Conservation (phyloP, 495 filamentous ascomycete genomes). For the Trichocladium uniseriatum region DNA sequence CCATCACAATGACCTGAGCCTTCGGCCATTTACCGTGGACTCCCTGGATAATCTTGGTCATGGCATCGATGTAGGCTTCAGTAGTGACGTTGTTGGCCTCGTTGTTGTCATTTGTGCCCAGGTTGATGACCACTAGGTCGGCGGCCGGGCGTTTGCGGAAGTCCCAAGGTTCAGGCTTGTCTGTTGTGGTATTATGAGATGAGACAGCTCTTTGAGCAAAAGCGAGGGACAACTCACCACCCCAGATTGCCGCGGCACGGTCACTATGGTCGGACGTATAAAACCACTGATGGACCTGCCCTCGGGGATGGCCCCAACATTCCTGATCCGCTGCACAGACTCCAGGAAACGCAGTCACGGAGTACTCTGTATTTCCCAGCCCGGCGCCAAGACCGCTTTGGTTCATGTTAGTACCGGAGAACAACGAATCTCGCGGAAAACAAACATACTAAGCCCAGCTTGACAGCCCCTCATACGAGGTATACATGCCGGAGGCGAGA, state of each 20-base stretch:
- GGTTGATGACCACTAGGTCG: conserved; percentile 58
- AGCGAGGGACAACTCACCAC: conserved; percentile 23
- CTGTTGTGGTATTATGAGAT: conserved; percentile 11
- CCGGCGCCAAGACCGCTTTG: conserved; percentile 44
- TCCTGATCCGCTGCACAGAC: conserved; percentile 50
- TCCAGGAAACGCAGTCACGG: conserved; percentile 53
- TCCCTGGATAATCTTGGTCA: conserved; percentile 50
- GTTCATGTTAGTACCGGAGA: not conserved
- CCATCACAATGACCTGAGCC: conserved; percentile 55
- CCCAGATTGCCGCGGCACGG: conserved; percentile 43
- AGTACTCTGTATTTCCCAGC: conserved; percentile 54
- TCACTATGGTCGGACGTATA: conserved; percentile 51
- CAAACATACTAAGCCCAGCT: conserved; percentile 46
- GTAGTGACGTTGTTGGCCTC: conserved; percentile 48
- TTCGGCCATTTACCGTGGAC: conserved; percentile 53
- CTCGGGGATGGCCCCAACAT: conserved; percentile 50
- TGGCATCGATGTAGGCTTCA: conserved; percentile 44
- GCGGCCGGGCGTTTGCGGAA: conserved; percentile 50
- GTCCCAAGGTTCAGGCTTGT: conserved; percentile 50
- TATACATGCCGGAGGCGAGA: conserved; percentile 50
- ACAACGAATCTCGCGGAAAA: conserved; percentile 1
- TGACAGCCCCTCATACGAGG: conserved; percentile 54
- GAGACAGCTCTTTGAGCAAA: not conserved
- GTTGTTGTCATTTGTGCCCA: conserved; percentile 61
- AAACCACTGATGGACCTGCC: conserved; percentile 57